A percentile compares a stretch with the other conserved stretches of the same genome.
These are phyloP conservation scores for Xylogone sp. DNA, from an alignment of 2,329 filamentous ascomycete genomes.

Conservation along the genomic window DNA sequence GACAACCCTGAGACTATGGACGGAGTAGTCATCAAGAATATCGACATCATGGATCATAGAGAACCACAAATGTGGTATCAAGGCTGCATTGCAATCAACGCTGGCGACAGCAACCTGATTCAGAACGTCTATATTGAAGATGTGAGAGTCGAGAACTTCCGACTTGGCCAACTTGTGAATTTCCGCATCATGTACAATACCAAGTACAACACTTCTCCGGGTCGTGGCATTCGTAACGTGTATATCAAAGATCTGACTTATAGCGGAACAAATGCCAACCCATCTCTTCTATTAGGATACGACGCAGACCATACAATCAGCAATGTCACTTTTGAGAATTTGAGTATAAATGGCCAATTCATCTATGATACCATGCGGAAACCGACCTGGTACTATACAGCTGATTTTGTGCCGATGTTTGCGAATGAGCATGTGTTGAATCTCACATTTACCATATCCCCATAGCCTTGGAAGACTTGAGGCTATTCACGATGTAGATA, in stretches of 20 bases:
- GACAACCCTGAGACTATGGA: conserved; percentile 28
- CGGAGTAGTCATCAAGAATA: conserved; percentile 26
- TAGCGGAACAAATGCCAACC: conserved; percentile 9
- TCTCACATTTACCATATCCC: too few relatives aligned
- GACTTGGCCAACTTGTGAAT: conserved; percentile 29
- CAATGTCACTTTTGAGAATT: conserved; percentile 20
- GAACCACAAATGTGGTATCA: conserved; percentile 33
- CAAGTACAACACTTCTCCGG: conserved; percentile 31
- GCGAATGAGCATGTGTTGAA: not conserved
- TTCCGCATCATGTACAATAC: conserved; percentile 31
- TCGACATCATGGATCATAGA: conserved; percentile 33
- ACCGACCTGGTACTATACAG: conserved; percentile 22
- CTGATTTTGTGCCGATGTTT: conserved; percentile 24
- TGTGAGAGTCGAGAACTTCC: conserved; percentile 29
- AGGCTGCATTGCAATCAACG: conserved; percentile 31
- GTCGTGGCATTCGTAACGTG: conserved; percentile 28
- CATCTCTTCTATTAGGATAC: conserved; percentile 17
- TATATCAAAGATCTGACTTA: conserved; percentile 21
- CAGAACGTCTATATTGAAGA: conserved; percentile 25
- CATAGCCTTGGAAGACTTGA: too few relatives aligned
- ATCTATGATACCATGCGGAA: conserved; percentile 23
- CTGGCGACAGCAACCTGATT: conserved; percentile 30
- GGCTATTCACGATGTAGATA: too few relatives aligned
- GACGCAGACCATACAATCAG: conserved; percentile 8
- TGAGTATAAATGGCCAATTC: conserved; percentile 18